phyloP scores from a whole-genome alignment of 148 eudicot genomes.

The Salicornia ramosissima region DNA sequence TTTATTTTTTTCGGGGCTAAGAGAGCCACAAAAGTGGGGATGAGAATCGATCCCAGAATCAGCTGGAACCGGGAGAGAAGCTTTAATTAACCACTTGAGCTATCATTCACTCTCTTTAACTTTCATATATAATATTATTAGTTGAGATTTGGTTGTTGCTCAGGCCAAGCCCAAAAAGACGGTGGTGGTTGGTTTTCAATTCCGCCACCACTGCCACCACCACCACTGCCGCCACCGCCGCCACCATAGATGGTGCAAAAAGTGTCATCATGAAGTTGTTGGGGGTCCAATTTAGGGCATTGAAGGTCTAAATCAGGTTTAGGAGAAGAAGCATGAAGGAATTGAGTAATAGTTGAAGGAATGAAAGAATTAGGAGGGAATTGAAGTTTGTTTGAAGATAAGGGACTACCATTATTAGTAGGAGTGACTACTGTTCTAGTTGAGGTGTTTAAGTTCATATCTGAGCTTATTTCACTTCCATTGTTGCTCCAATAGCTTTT shows the following conservation, averaged over 20 bases:
- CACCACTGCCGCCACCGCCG: constrained; percentile 10
- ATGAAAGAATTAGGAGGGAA: constrained; percentile 28
- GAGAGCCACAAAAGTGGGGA: no score
- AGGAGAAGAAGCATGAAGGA: constrained; percentile 23
- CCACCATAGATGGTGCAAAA: constrained; percentile 25
- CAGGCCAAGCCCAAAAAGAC: constrained; percentile 41
- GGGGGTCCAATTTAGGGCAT: constrained; percentile 29
- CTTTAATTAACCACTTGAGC: no score
- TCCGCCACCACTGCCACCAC: background rate
- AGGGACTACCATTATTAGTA: constrained; percentile 25
- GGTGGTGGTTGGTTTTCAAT: constrained; percentile 33
- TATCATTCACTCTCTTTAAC: no score
- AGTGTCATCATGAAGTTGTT: constrained; percentile 25
- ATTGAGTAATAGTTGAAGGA: constrained; percentile 24
- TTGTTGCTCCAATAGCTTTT: constrained; percentile 68
- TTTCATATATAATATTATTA: no score
- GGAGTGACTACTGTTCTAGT: constrained; percentile 29
- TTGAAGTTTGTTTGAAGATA: constrained; percentile 23
- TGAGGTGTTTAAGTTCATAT: constrained; percentile 42
- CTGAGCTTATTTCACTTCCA: constrained; percentile 54
- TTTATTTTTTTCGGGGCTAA: no score
- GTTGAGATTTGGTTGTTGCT: constrained; percentile 31
- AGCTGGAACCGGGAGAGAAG: no score
- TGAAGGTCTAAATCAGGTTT: constrained; percentile 30
- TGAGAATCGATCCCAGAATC: no score